Conservation (phyloP, 257 asterid species). For the Scutellaria minor region DNA sequence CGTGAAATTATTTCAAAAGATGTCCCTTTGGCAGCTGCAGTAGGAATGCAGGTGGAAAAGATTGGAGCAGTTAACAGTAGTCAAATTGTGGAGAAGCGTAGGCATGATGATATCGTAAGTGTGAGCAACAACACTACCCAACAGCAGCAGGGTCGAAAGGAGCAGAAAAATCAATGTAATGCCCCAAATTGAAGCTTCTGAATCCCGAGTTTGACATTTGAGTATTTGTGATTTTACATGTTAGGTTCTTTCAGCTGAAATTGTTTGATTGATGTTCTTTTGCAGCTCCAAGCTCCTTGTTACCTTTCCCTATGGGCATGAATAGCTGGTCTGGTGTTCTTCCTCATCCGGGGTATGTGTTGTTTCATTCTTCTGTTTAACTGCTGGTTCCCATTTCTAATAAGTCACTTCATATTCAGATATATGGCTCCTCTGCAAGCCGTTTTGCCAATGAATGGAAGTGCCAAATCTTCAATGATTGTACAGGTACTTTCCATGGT, state of each 20-base stretch:
- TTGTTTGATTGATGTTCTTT: conserved; percentile 15
- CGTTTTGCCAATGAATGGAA: conserved; percentile 42
- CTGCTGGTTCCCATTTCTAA: conserved; percentile 25
- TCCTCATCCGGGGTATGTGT: conserved; percentile 55
- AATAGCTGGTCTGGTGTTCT: conserved; percentile 52
- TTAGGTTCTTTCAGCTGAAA: conserved; percentile 2
- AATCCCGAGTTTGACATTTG: background rate
- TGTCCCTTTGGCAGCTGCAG: conserved; percentile 27
- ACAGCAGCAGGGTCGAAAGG: conserved; percentile 38
- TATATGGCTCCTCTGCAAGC: conserved; percentile 42
- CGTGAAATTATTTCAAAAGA: conserved; percentile 29
- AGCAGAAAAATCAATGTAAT: conserved; percentile 49
- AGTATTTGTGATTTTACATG: background rate
- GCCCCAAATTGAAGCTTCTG: conserved; percentile 26
- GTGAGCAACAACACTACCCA: conserved; percentile 32
- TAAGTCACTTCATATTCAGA: conserved; percentile 42
- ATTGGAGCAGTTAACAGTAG: conserved; percentile 21
- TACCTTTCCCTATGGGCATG: conserved; percentile 44
- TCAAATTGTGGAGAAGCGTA: conserved; percentile 40
- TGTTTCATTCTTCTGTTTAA: conserved; percentile 20
- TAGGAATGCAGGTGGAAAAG: conserved; percentile 30
- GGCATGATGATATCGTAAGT: conserved; percentile 31
- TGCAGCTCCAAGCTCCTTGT: conserved; percentile 49
- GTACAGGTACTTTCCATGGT: conserved; percentile 42
- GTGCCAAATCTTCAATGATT: conserved; percentile 40